Evolutionary conservation across 2,329 filamentous ascomycete species (phyloP).

Genomic region (Fusarium temperatum): DNA sequence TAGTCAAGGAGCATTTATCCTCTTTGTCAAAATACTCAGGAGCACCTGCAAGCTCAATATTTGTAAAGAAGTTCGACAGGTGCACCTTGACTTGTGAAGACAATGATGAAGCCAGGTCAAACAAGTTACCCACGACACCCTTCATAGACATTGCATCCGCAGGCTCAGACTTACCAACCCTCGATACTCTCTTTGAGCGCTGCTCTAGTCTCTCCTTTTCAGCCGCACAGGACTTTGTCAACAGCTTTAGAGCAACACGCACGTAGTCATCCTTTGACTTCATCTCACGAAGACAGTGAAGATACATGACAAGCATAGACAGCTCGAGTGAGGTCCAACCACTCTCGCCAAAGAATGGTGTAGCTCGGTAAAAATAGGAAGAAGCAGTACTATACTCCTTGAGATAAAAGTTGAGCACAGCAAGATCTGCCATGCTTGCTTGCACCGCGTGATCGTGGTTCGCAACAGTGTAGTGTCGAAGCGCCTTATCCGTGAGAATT

Average conservation of each 20-base stretch:
- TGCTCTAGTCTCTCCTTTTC: constrained; percentile 60
- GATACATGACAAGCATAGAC: constrained; percentile 86
- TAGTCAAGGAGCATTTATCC: constrained; percentile 77
- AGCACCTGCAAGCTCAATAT: constrained; percentile 72
- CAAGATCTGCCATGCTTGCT: constrained; percentile 83
- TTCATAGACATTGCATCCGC: constrained; percentile 53
- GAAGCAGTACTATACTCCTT: constrained; percentile 79
- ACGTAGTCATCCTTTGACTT: constrained; percentile 82
- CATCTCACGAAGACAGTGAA: constrained; percentile 81
- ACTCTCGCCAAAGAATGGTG: constrained; percentile 79
- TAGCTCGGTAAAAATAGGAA: constrained; percentile 79
- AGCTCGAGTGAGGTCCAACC: constrained; percentile 84
- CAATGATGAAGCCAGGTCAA: constrained; percentile 55
- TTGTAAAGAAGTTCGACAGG: constrained; percentile 77
- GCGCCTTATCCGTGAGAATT: constrained; percentile 82
- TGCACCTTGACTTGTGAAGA: constrained; percentile 71
- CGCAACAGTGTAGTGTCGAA: constrained; percentile 84
- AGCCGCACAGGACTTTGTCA: constrained; percentile 71
- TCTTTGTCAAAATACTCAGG: constrained; percentile 74
- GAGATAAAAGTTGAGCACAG: constrained; percentile 81
- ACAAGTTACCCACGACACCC: constrained; percentile 59
- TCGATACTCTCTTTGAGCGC: constrained; percentile 41
- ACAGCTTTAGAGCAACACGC: constrained; percentile 75
- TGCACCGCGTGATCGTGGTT: constrained; percentile 81
- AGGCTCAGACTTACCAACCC: constrained; percentile 18